Percentiles rank a stretch among this genome's conserved stretches.
phyloP scores from a whole-genome alignment of 345 rosid species.

The Brassica rapa region DNA sequence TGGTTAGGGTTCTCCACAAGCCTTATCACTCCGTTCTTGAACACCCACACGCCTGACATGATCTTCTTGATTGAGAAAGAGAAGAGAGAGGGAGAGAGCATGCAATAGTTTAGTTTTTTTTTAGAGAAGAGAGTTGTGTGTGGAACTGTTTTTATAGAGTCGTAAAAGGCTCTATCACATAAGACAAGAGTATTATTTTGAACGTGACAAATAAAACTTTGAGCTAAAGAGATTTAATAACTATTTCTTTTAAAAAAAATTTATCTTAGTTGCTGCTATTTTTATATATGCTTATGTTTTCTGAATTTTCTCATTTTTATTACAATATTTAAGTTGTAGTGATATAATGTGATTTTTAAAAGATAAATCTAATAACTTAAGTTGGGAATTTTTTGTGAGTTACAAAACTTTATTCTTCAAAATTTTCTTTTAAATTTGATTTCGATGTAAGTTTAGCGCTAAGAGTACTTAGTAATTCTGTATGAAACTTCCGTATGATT shows the following conservation, averaged over 20 bases:
- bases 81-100: constrained; percentile 2
- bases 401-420: background rate
- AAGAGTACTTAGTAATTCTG: background rate
- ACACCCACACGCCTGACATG: constrained; percentile 81
- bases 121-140: constrained; percentile 18
- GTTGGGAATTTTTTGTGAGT: background rate
- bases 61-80: constrained; percentile 1
- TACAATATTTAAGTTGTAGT: background rate
- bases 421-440: background rate
- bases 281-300: background rate
- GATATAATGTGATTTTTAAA: background rate
- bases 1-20: constrained; percentile 61
- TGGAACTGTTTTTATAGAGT: constrained; percentile 28
- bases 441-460: background rate
- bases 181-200: background rate
- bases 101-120: constrained; percentile 1
- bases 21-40: constrained; percentile 60
- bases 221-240: background rate
- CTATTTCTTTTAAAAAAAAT: background rate
- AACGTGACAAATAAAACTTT: constrained; percentile 4
- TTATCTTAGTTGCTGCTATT: background rate
- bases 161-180: constrained; percentile 17
- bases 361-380: background rate
- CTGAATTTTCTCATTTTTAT: background rate
- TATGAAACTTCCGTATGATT: background rate